phyloP scores from a whole-genome alignment of 495 filamentous ascomycete species.

The Neurospora sp. region DNA sequence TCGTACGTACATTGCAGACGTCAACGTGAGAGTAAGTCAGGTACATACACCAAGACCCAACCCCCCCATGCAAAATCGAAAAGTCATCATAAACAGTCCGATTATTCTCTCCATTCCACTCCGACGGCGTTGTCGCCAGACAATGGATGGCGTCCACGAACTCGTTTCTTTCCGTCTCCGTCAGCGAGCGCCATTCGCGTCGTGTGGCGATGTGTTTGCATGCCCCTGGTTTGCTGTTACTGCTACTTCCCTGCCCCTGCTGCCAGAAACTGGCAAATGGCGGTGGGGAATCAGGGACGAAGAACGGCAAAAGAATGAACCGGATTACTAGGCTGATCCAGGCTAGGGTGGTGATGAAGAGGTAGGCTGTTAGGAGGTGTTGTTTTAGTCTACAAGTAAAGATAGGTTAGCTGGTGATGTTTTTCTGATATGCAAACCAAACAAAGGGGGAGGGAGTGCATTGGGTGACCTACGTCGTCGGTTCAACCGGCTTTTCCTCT shows the following conservation, averaged over 20 bases:
- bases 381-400: too few relatives aligned
- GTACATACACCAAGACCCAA: conserved; percentile 1
- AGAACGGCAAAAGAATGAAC: not conserved
- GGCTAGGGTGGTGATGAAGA: not conserved
- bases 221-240: not conserved
- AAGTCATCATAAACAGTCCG: conserved; percentile 1
- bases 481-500: not conserved
- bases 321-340: not conserved
- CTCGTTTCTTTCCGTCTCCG: not conserved
- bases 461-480: not conserved
- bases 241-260: not conserved
- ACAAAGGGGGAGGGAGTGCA: too few relatives aligned
- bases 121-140: not conserved
- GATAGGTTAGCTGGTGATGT: too few relatives aligned
- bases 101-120: not conserved
- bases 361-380: not conserved
- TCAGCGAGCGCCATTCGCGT: not conserved
- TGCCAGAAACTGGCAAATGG: not conserved
- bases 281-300: not conserved
- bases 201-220: not conserved
- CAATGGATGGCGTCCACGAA: conserved; percentile 1
- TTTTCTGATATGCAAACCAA: too few relatives aligned
- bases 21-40: too few relatives aligned
- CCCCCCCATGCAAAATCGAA: not conserved
- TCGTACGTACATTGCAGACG: too few relatives aligned